A percentile compares a stretch with the other conserved stretches of the same genome.
These are phyloP conservation scores for Ganoderma sinense DNA, from an alignment of 1,284 basidiomycete species.

Conservation along the genomic window DNA sequence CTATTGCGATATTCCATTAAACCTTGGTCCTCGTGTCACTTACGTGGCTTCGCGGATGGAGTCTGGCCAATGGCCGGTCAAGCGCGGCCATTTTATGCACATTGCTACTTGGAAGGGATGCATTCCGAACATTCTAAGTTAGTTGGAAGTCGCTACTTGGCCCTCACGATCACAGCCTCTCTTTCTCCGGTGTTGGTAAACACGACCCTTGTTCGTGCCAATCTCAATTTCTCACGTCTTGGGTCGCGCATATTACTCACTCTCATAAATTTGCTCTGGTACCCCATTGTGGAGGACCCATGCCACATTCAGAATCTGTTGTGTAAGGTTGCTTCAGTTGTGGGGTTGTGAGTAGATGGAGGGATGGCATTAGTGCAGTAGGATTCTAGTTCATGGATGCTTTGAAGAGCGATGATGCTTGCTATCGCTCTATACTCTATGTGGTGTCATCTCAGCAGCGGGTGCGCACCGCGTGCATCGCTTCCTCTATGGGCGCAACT, in stretches of 20 bases:
- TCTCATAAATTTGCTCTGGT: not conserved
- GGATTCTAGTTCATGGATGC: not conserved
- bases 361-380: too few species aligned
- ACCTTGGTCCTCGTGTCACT: not conserved
- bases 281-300: not conserved
- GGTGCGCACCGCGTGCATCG: not conserved
- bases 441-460: too few species aligned
- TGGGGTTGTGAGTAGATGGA: too few species aligned
- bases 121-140: too few species aligned
- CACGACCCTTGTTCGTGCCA: not conserved
- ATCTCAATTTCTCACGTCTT: not conserved
- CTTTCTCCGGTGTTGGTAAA: not conserved
- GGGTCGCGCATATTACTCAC: not conserved
- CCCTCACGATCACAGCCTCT: not conserved
- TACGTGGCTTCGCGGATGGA: not conserved
- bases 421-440: too few species aligned
- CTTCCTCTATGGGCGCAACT: not conserved
- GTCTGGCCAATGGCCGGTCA: not conserved
- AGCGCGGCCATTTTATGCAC: not conserved
- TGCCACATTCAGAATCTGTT: not conserved
- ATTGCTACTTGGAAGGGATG: not conserved
- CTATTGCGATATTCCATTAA: not conserved
- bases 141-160: too few species aligned
- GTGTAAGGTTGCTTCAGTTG: too few species aligned
- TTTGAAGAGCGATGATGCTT: not conserved